Percentiles rank a stretch among this genome's conserved stretches.
phyloP scores from a whole-genome alignment of 129 eudicot species.

The Flaveria sonorensis region DNA sequence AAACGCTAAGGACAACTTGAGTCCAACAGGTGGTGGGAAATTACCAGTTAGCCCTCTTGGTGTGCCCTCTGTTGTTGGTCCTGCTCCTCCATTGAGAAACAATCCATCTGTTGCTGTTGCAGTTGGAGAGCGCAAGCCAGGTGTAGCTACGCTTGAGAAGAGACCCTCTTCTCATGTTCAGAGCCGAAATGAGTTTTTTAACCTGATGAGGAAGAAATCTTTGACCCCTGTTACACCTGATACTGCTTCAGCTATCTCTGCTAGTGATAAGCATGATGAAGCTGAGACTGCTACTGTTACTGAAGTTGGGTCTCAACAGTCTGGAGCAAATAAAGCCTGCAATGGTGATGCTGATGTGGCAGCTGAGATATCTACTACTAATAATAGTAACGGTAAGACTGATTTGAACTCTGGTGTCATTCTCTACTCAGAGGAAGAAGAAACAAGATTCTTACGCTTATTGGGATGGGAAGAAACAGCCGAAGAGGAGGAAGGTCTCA shows the following conservation, averaged over 20 bases:
- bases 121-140: conserved; percentile 51
- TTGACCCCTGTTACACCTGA: conserved; percentile 37
- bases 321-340: conserved; percentile 29
- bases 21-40: conserved; percentile 51
- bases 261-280: conserved; percentile 51
- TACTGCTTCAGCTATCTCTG: conserved; percentile 38
- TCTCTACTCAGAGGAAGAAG: conserved; percentile 75
- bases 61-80: conserved; percentile 48
- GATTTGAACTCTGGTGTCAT: conserved; percentile 36
- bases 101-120: conserved; percentile 20
- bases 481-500: conserved; percentile 77
- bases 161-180: conserved; percentile 62
- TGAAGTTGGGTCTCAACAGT: conserved; percentile 28
- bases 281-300: conserved; percentile 1
- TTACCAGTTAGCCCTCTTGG: conserved; percentile 42
- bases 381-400: conserved; percentile 34
- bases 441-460: conserved; percentile 74
- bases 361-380: conserved; percentile 17
- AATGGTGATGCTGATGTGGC: conserved; percentile 42
- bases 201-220: conserved; percentile 81
- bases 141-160: conserved; percentile 53
- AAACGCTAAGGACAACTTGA: conserved; percentile 55
- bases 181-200: conserved; percentile 92
- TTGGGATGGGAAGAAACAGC: conserved; percentile 90
- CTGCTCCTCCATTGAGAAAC: conserved; percentile 45